Evolutionary conservation across 1,284 basidiomycete genomes (phyloP).

Genomic region (Exobasidium cylindrosporum): DNA sequence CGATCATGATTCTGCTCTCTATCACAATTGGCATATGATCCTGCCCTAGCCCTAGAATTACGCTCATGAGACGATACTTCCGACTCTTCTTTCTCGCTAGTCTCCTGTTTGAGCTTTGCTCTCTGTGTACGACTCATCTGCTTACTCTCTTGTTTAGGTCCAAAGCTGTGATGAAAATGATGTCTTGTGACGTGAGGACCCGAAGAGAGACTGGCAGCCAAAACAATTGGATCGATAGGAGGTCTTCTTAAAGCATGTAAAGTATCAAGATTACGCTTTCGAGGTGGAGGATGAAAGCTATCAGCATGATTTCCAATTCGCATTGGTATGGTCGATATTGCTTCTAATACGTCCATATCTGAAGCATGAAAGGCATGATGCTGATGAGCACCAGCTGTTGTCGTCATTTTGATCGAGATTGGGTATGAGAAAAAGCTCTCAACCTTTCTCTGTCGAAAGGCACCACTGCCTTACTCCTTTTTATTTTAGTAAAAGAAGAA

Average conservation of each 20-base stretch:
- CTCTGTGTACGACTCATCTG: slow-evolving; percentile 45
- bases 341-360: slow-evolving; percentile 38
- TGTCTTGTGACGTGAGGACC: slow-evolving; percentile 49
- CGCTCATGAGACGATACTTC: background rate
- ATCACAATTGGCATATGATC: slow-evolving; percentile 41
- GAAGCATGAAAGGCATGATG: slow-evolving; percentile 20
- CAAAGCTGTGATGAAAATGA: slow-evolving; percentile 50
- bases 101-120: background rate
- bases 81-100: background rate
- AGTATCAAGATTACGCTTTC: slow-evolving; percentile 30
- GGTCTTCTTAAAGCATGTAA: slow-evolving; percentile 48
- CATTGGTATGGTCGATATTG: slow-evolving; percentile 29
- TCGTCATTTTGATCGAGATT: slow-evolving; percentile 1
- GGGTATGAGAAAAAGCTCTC: no score
- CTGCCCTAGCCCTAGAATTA: background rate
- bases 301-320: background rate
- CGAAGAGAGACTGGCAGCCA: slow-evolving; percentile 45
- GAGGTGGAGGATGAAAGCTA: background rate
- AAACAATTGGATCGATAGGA: slow-evolving; percentile 49
- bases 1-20: slow-evolving; percentile 11
- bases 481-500: no score
- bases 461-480: no score
- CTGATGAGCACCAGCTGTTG: background rate
- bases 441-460: no score
- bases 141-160: slow-evolving; percentile 21